Percentiles rank a stretch among this genome's conserved stretches.
These are phyloP conservation scores for Capronia epimyces DNA, from an alignment of 2,329 filamentous ascomycete species.

Conservation along the genomic window DNA sequence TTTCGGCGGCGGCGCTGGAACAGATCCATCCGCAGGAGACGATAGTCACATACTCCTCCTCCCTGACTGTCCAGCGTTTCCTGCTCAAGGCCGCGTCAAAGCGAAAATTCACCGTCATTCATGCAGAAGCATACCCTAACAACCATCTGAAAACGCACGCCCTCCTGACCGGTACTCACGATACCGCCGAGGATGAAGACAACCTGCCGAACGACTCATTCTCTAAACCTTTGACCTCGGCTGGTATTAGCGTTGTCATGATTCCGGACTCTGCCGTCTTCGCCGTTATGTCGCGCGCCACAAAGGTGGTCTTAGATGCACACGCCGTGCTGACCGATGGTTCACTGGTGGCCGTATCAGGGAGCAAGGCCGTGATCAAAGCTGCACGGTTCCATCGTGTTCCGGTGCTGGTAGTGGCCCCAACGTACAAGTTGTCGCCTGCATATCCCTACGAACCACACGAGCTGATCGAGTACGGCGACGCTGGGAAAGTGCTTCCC, in stretches of 20 bases:
- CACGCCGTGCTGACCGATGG: slow-evolving; percentile 85
- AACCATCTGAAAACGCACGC: slow-evolving; percentile 60
- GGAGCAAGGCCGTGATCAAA: slow-evolving; percentile 75
- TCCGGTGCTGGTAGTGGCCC: slow-evolving; percentile 81
- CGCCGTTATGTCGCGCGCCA: slow-evolving; percentile 90
- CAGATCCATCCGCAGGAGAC: slow-evolving; percentile 92
- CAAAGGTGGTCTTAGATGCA: slow-evolving; percentile 88
- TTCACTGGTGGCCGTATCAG: slow-evolving; percentile 74
- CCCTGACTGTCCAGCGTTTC: slow-evolving; percentile 81
- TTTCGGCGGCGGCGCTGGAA: slow-evolving; percentile 79
- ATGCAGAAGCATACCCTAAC: slow-evolving; percentile 69
- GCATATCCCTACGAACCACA: slow-evolving; percentile 80
- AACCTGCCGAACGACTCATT: slow-evolving; percentile 49
- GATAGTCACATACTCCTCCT: slow-evolving; percentile 82
- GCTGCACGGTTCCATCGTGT: slow-evolving; percentile 77
- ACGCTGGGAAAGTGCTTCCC: slow-evolving; percentile 67
- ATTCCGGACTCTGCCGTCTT: slow-evolving; percentile 81
- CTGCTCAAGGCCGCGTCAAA: slow-evolving; percentile 80
- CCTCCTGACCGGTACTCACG: slow-evolving; percentile 52
- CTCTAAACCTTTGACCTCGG: slow-evolving; percentile 69
- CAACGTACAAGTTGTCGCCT: slow-evolving; percentile 89
- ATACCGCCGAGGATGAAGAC: slow-evolving; percentile 39
- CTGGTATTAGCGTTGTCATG: slow-evolving; percentile 75
- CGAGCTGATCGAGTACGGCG: slow-evolving; percentile 78
- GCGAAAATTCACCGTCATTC: slow-evolving; percentile 84